These are phyloP conservation scores for Chernovozyma sophiae-reginae DNA, from an alignment of 1,139 yeast genomes.

Conservation along the genomic window DNA sequence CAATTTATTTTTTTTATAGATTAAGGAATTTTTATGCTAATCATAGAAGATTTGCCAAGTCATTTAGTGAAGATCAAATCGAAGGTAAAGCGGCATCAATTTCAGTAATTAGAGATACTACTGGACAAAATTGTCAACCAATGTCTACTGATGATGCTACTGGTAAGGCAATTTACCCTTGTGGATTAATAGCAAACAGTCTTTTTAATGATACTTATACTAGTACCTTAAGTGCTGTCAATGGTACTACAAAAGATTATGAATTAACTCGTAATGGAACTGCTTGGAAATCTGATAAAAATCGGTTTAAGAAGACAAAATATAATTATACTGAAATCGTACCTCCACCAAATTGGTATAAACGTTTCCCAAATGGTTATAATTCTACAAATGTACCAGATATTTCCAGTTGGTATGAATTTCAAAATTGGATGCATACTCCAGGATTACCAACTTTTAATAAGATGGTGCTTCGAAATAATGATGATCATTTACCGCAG, in stretches of 20 bases:
- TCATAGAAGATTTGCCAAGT: conserved; percentile 89
- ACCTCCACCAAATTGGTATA: conserved; percentile 78
- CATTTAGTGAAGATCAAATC: conserved; percentile 86
- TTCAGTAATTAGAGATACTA: conserved; percentile 55
- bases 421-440: conserved; percentile 98
- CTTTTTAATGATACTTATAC: conserved; percentile 65
- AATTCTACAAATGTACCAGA: conserved; percentile 62
- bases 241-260: conserved; percentile 40
- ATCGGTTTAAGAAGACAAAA: conserved; percentile 55
- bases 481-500: conserved; percentile 49
- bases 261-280: conserved; percentile 52
- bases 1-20: conserved; percentile 76
- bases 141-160: conserved; percentile 49
- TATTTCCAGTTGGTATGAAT: conserved; percentile 55
- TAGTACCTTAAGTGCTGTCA: conserved; percentile 36
- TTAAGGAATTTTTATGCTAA: conserved; percentile 84
- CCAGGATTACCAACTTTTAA: conserved; percentile 85
- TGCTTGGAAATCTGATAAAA: conserved; percentile 63
- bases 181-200: conserved; percentile 78
- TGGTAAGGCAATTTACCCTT: conserved; percentile 61
- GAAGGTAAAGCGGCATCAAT: conserved; percentile 66
- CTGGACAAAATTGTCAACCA: conserved; percentile 88
- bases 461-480: conserved; percentile 79
- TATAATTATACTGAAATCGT: conserved; percentile 57
- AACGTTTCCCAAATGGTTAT: conserved; percentile 65